Evolutionary conservation across 352 stramenopile genomes (phyloP).

Genomic region (Pythium scleroteichum): DNA sequence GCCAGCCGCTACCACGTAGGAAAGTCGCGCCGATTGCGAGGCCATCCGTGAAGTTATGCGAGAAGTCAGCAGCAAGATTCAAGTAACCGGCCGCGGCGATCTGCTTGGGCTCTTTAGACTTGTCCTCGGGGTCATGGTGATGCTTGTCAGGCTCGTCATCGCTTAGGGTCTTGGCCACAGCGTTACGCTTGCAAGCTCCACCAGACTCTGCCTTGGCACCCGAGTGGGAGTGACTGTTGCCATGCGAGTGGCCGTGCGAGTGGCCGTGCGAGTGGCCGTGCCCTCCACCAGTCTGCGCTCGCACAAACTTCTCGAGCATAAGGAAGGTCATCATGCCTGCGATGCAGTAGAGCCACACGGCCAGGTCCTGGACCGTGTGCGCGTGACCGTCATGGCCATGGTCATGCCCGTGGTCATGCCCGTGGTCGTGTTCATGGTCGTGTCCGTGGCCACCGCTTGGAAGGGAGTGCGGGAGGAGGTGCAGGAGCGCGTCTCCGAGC

Average conservation of each 20-base stretch:
- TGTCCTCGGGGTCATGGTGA: constrained; percentile 15
- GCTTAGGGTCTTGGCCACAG: constrained; percentile 27
- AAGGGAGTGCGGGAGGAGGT: constrained; percentile 89
- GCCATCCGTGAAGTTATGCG: constrained; percentile 94
- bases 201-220: constrained; percentile 29
- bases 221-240: constrained; percentile 34
- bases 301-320: constrained; percentile 84
- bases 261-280: constrained; percentile 30
- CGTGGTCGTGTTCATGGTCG: constrained; percentile 5
- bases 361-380: constrained; percentile 63
- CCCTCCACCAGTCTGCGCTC: constrained; percentile 46
- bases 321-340: constrained; percentile 73
- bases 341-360: constrained; percentile 78
- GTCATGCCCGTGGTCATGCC: constrained; percentile 32
- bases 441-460: constrained; percentile 26
- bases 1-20: constrained; percentile 71
- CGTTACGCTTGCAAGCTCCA: constrained; percentile 11
- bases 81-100: constrained; percentile 87
- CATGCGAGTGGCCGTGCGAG: constrained; percentile 18
- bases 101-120: constrained; percentile 29
- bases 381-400: constrained; percentile 45
- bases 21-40: constrained; percentile 93
- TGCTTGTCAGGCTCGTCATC: constrained; percentile 20
- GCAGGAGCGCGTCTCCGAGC: constrained; percentile 89
- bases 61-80: constrained; percentile 90